These are phyloP conservation scores for Osmanthus fragrans DNA, from an alignment of 257 asterid genomes.

Conservation along the genomic window DNA sequence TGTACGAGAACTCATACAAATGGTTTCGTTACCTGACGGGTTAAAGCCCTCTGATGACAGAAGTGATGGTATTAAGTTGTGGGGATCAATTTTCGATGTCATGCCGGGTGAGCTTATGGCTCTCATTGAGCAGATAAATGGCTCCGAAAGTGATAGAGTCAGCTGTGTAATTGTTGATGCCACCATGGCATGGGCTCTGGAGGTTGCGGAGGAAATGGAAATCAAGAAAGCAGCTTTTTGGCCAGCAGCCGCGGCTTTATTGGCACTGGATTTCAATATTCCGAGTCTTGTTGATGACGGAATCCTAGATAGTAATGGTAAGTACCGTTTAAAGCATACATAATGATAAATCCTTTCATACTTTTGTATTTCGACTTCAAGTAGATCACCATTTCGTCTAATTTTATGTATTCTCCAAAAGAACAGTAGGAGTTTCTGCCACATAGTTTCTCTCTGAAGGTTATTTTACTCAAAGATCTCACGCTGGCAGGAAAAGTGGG, in stretches of 20 bases:
- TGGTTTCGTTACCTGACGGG: not conserved
- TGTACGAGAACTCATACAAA: not conserved
- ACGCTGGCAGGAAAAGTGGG: too few relatives aligned
- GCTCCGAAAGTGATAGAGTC: not conserved
- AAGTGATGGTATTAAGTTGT: conserved; percentile 4
- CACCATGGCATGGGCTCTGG: conserved; percentile 15
- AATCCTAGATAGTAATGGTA: conserved; percentile 14
- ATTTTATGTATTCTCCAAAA: too few relatives aligned
- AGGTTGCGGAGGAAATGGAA: conserved; percentile 15
- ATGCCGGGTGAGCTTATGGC: conserved; percentile 20
- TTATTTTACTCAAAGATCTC: too few relatives aligned
- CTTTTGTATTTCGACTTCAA: too few relatives aligned
- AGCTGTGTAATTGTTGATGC: conserved; percentile 15
- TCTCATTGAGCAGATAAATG: conserved; percentile 15
- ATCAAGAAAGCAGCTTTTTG: conserved; percentile 12
- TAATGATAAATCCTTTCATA: too few relatives aligned
- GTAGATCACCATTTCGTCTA: too few relatives aligned
- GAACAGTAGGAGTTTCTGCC: too few relatives aligned
- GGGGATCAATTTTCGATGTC: not conserved
- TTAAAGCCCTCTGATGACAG: not conserved
- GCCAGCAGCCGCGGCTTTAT: conserved; percentile 16
- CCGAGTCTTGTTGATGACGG: conserved; percentile 22
- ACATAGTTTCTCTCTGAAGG: too few relatives aligned
- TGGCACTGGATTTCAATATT: not conserved
- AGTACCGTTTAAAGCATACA: conserved; percentile 8